phyloP scores from a whole-genome alignment of 164 flowering plant species.

The Magnolia kwangsiensis region DNA sequence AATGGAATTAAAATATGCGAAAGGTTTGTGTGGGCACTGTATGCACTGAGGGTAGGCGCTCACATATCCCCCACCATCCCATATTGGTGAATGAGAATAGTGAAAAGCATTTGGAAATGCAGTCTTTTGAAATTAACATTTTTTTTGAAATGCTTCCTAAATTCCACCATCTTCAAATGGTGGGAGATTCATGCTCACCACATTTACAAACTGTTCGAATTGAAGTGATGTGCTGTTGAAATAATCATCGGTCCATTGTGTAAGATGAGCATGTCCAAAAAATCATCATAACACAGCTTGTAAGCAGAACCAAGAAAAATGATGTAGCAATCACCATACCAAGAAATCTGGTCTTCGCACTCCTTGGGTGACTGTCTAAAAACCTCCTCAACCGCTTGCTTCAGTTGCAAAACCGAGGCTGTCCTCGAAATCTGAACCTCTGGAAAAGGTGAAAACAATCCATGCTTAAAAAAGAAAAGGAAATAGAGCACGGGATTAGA shows the following conservation, averaged over 20 bases:
- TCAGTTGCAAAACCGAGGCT: slow-evolving; percentile 63
- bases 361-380: slow-evolving; percentile 49
- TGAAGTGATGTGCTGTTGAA: background rate
- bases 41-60: too few relatives aligned
- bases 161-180: background rate
- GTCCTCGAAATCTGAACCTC: slow-evolving; percentile 54
- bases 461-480: background rate
- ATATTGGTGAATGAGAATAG: too few relatives aligned
- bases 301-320: background rate
- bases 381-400: slow-evolving; percentile 64
- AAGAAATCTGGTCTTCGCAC: slow-evolving; percentile 60
- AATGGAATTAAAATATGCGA: too few relatives aligned
- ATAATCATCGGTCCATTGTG: background rate
- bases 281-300: too few relatives aligned
- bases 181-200: background rate
- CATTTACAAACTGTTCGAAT: background rate
- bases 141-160: background rate
- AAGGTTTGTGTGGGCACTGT: too few relatives aligned
- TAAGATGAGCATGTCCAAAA: too few relatives aligned
- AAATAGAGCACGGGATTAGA: background rate
- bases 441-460: slow-evolving; percentile 13
- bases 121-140: background rate
- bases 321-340: slow-evolving; percentile 37
- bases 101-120: background rate
- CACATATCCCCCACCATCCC: too few relatives aligned